phyloP scores from a whole-genome alignment of 2,329 filamentous ascomycete genomes.

The Trichoderma cornu-damae region DNA sequence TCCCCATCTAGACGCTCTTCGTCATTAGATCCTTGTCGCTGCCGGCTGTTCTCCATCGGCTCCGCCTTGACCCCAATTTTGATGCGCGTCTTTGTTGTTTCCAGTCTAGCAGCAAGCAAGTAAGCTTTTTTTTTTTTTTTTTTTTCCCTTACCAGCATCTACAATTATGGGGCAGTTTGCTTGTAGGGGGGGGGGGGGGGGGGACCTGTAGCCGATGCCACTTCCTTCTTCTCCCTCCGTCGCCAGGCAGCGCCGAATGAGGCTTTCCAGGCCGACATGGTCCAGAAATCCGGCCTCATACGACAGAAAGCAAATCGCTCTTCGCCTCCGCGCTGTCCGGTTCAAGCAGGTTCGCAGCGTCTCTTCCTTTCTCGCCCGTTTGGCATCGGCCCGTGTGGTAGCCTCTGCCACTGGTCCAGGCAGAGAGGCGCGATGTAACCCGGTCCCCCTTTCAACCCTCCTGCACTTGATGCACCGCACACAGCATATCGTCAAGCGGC shows the following conservation, averaged over 20 bases:
- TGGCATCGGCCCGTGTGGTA: not conserved
- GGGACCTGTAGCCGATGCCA: too few relatives aligned
- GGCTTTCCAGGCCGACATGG: too few relatives aligned
- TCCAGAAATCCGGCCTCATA: too few relatives aligned
- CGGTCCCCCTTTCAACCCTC: not conserved
- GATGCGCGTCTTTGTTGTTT: constrained; percentile 13
- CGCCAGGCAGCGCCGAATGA: too few relatives aligned
- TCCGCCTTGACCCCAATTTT: constrained; percentile 9
- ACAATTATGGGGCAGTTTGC: too few relatives aligned
- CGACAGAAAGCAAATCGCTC: too few relatives aligned
- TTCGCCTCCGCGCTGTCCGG: too few relatives aligned
- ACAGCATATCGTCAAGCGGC: not conserved
- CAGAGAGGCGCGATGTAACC: not conserved
- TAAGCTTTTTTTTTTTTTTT: too few relatives aligned
- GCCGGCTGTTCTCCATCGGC: constrained; percentile 9
- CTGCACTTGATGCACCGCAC: not conserved
- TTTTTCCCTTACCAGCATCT: not conserved
- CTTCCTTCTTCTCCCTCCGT: too few relatives aligned
- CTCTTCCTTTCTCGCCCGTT: not conserved
- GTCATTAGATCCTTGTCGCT: constrained; percentile 6
- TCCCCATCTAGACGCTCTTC: not conserved
- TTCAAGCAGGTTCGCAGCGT: too few relatives aligned
- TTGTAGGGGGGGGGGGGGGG: too few relatives aligned
- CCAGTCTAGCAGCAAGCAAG: not conserved
- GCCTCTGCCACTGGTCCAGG: not conserved